These are phyloP conservation scores for Apiotrichum brassicae DNA, from an alignment of 1,284 basidiomycete genomes.

Conservation along the genomic window DNA sequence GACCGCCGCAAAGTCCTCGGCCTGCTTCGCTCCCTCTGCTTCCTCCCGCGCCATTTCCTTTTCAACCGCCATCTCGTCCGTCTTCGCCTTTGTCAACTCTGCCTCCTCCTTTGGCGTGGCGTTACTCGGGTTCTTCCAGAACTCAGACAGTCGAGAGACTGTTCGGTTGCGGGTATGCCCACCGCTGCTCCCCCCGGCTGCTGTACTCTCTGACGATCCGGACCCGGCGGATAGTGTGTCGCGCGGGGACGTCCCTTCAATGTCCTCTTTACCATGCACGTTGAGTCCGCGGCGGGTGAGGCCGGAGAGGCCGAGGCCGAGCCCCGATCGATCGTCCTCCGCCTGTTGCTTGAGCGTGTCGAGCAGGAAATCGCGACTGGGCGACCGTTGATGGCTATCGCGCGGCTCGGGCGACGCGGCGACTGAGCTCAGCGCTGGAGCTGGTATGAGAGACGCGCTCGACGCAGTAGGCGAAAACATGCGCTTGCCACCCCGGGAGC, in stretches of 20 bases:
- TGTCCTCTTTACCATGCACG: conserved; percentile 30
- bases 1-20: conserved; percentile 25
- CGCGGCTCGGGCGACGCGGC: conserved; percentile 20
- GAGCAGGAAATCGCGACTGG: conserved; percentile 19
- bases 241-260: neutral
- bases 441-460: neutral
- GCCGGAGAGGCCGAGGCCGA: conserved; percentile 29
- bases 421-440: neutral
- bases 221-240: neutral
- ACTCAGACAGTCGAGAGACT: conserved; percentile 2
- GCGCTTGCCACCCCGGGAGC: conserved; percentile 13
- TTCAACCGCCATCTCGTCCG: conserved; percentile 38
- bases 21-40: conserved; percentile 19
- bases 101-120: neutral
- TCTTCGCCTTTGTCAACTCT: conserved; percentile 18
- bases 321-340: conserved; percentile 12
- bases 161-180: neutral
- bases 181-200: neutral
- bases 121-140: too few species aligned
- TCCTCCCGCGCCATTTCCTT: conserved; percentile 33
- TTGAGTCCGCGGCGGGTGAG: conserved; percentile 25
- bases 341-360: conserved; percentile 31
- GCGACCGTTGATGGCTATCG: conserved; percentile 7
- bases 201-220: neutral
- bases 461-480: conserved; percentile 33